Base-by-base conservation (phyloP, 495 filamentous ascomycete species). In the Penicillium flavigenum region DNA sequence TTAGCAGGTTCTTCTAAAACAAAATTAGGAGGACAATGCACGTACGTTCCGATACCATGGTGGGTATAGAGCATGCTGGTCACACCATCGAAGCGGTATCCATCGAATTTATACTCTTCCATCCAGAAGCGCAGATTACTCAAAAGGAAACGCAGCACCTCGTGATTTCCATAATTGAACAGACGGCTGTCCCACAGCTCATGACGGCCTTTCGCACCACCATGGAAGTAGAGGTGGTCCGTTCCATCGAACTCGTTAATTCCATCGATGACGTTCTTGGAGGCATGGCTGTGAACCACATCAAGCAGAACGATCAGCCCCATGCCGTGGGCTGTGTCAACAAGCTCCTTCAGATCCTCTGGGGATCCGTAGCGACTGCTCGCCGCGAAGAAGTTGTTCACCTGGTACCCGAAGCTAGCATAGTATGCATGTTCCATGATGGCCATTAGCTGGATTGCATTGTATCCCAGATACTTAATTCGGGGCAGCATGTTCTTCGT, bases 351-450 rank as follows among this genome's bases (percentile, higher is more conserved):
- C 66, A 98, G 76, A 56, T 98, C 94, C 66, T 98, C 94, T 0
- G 95, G 94, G 12, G 86, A 83, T 48, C 94, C 94, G 66, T 96
- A 98, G 59, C 94, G 86, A 71, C 92, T 97, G 71, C 92, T 97
- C 1, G 92, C 93, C 39, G 94, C 95, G 67, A 98, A 98, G 81
- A 98, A 98, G 75, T 88, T 96, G 73, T 96, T 98, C 63, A 98
- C 84, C 69, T 98, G 94, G 73, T 98, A 98, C 34, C 94, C 94
- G 65, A 98, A 98, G 63, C 93, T 97, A 60, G 94, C 94, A 72
- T 98, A 98, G 78, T 98, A 98, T 27, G 94, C 93, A 75, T 98
- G 94, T 70, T 98, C 94, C 91, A 98, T 98, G 63, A 98, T 82
- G 41, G 94, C 94, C 94, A 98, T 98, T 61, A 98, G 79, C 72